Conservation (phyloP, 1,284 basidiomycete species). For the Microbotryum violaceum region DNA sequence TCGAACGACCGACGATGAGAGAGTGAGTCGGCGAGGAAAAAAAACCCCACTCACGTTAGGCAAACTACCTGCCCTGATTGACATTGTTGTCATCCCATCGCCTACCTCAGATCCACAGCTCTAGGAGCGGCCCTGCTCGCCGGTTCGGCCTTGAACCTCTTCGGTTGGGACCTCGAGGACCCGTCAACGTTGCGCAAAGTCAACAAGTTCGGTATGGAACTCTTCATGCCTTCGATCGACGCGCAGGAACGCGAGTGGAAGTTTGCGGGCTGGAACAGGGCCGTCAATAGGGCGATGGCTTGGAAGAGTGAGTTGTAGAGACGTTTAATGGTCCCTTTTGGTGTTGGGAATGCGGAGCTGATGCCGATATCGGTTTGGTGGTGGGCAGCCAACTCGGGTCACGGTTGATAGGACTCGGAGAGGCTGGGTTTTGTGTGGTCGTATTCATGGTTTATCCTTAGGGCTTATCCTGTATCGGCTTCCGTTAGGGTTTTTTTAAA, state of each 20-base stretch:
- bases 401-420: constrained; percentile 10
- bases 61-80: not conserved
- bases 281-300: constrained; percentile 66
- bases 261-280: constrained; percentile 64
- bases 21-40: constrained; percentile 54
- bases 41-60: too few relatives aligned
- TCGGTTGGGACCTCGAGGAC: constrained; percentile 85
- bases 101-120: constrained; percentile 66
- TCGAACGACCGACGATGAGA: constrained; percentile 89
- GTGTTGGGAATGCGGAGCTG: not conserved
- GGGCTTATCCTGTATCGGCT: too few relatives aligned
- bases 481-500: too few relatives aligned
- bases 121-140: constrained; percentile 95
- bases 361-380: not conserved
- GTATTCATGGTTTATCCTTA: too few relatives aligned
- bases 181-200: constrained; percentile 83
- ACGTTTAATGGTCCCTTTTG: not conserved
- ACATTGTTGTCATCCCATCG: not conserved
- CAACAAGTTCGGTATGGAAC: constrained; percentile 71
- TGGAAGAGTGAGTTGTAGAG: constrained; percentile 49
- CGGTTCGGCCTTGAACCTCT: constrained; percentile 75
- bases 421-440: not conserved
- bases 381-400: constrained; percentile 24
- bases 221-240: constrained; percentile 58
- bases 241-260: constrained; percentile 50